Evolutionary conservation across 306 rosid species (phyloP).

Genomic region (Astragalus membranaceus): DNA sequence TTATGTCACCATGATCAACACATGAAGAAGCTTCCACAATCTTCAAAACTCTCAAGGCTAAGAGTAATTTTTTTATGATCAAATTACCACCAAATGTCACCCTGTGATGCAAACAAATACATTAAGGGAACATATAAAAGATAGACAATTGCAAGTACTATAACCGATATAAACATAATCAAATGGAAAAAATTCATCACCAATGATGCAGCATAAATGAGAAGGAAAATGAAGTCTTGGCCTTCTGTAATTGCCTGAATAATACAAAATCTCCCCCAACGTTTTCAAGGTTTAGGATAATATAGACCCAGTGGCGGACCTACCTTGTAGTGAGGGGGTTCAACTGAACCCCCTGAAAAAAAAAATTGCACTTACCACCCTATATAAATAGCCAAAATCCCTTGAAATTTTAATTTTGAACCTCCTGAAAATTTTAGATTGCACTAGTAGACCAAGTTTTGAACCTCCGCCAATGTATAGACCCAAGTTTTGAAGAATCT

Average conservation of each 20-base stretch:
- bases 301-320: too few relatives aligned
- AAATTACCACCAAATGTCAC: not conserved
- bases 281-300: not conserved
- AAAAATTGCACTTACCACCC: too few relatives aligned
- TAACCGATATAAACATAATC: not conserved
- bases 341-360: too few relatives aligned
- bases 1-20: slow-evolving; percentile 20
- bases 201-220: not conserved
- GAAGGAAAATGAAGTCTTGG: not conserved
- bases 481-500: too few relatives aligned
- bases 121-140: not conserved
- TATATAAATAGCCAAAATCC: too few relatives aligned
- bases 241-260: not conserved
- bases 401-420: too few relatives aligned
- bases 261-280: not conserved
- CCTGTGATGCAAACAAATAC: slow-evolving; percentile 17
- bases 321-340: too few relatives aligned
- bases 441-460: too few relatives aligned
- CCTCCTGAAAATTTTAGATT: too few relatives aligned
- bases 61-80: not conserved
- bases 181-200: not conserved
- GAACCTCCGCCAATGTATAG: too few relatives aligned
- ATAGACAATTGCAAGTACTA: not conserved
- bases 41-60: slow-evolving; percentile 4
- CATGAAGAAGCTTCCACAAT: slow-evolving; percentile 14